A percentile compares a stretch with the other conserved stretches of the same genome.
Evolutionary conservation across 257 asterid species (phyloP).

Genomic region (Marsdenia floribunda): DNA sequence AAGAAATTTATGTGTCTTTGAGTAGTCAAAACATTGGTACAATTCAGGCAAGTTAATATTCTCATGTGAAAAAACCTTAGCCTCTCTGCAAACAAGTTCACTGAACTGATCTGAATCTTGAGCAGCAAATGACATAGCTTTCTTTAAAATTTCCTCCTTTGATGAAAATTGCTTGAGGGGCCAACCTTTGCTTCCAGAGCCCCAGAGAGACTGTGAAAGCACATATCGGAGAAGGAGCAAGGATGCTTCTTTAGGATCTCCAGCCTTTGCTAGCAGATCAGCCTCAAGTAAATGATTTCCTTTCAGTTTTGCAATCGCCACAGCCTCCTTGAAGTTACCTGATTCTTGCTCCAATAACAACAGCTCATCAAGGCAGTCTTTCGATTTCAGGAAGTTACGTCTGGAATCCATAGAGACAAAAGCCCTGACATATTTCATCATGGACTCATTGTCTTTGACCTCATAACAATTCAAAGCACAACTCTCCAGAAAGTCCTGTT

Average conservation of each 20-base stretch:
- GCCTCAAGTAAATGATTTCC: constrained; percentile 39
- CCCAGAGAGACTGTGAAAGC: constrained; percentile 16
- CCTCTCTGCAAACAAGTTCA: constrained; percentile 29
- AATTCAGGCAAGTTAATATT: constrained; percentile 23
- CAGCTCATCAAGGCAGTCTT: constrained; percentile 43
- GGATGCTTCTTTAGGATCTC: constrained; percentile 24
- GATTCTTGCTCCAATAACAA: constrained; percentile 45
- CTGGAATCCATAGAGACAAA: constrained; percentile 34
- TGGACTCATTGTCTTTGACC: constrained; percentile 27
- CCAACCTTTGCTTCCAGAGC: constrained; percentile 37
- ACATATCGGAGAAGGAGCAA: constrained; percentile 14
- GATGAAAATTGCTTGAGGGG: constrained; percentile 39
- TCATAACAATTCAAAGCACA: constrained; percentile 32
- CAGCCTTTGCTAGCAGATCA: constrained; percentile 25
- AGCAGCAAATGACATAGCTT: constrained; percentile 29
- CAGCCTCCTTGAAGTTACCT: constrained; percentile 52
- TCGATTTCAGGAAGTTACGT: constrained; percentile 42
- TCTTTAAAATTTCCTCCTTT: constrained; percentile 30
- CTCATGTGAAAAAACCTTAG: constrained; percentile 28
- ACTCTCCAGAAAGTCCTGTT: constrained; percentile 40
- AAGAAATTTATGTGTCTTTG: constrained; percentile 18
- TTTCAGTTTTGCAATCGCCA: constrained; percentile 32
- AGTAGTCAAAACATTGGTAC: constrained; percentile 24
- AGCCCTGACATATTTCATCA: constrained; percentile 48
- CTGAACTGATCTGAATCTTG: constrained; percentile 27